Conservation (phyloP, 768 basidiomycete genomes). For the Porphyrellus cyaneotinctus region DNA sequence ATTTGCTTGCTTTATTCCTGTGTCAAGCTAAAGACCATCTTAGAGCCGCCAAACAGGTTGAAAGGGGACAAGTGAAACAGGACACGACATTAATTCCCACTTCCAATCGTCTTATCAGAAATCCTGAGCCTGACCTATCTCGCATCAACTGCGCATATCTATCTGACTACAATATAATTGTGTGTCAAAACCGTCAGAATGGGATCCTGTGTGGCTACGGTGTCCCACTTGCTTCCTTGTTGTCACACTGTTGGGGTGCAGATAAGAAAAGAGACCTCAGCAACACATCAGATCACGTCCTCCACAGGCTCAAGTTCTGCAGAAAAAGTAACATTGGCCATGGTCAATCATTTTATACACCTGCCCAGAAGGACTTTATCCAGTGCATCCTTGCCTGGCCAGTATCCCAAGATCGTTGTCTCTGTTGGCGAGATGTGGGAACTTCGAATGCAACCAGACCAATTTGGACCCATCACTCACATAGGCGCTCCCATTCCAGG, state of each 20-base stretch:
- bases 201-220: background rate
- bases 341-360: background rate
- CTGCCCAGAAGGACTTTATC: background rate
- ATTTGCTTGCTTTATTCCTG: too few species aligned
- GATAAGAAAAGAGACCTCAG: background rate
- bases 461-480: background rate
- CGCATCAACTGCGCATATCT: background rate
- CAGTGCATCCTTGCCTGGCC: background rate
- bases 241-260: background rate
- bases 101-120: background rate
- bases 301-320: background rate
- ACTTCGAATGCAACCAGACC: background rate
- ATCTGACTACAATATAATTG: background rate
- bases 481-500: background rate
- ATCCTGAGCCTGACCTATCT: background rate
- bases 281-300: background rate
- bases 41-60: background rate
- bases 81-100: background rate
- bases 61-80: background rate
- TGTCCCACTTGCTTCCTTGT: background rate
- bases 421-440: background rate
- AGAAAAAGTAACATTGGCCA: background rate
- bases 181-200: background rate
- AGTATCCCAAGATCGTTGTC: background rate
- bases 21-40: background rate